Percentiles rank a stretch among this genome's conserved stretches.
Evolutionary conservation across 106 monocot species (phyloP).

Genomic region (Alisma plantagoaquatica): DNA sequence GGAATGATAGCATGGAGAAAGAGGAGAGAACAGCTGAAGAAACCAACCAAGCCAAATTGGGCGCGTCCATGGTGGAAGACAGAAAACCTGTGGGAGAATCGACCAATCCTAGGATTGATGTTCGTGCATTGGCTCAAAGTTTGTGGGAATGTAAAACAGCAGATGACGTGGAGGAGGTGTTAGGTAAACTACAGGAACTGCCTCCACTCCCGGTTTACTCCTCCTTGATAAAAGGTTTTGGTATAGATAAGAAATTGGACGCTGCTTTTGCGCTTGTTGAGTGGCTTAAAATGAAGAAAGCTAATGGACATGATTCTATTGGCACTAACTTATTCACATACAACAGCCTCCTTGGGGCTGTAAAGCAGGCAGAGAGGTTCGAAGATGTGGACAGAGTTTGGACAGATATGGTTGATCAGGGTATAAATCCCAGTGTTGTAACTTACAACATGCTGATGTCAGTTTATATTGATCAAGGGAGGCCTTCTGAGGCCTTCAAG

Average conservation of each 20-base stretch:
- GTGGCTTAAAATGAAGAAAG: conserved; percentile 57
- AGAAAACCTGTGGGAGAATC: neutral
- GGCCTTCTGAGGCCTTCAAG: conserved; percentile 27
- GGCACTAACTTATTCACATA: conserved; percentile 57
- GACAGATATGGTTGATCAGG: conserved; percentile 61
- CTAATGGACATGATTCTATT: neutral
- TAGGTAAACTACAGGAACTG: conserved; percentile 28
- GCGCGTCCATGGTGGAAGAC: neutral
- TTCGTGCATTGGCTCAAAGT: conserved; percentile 37
- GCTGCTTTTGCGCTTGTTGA: conserved; percentile 76
- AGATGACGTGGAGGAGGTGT: conserved; percentile 49
- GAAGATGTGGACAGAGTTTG: conserved; percentile 36
- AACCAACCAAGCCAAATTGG: neutral
- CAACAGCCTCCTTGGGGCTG: conserved; percentile 70
- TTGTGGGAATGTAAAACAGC: conserved; percentile 40
- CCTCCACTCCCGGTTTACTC: conserved; percentile 74
- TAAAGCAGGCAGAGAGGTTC: conserved; percentile 40
- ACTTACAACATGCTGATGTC: conserved; percentile 88
- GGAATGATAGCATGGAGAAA: conserved; percentile 6
- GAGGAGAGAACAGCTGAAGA: neutral
- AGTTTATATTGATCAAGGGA: conserved; percentile 52
- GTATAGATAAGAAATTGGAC: conserved; percentile 47
- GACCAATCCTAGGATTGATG: conserved; percentile 29
- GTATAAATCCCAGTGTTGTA: conserved; percentile 56
- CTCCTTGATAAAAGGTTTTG: conserved; percentile 69